Evolutionary conservation across 1,139 yeast genomes (phyloP).

Genomic region (Candida sp.): DNA sequence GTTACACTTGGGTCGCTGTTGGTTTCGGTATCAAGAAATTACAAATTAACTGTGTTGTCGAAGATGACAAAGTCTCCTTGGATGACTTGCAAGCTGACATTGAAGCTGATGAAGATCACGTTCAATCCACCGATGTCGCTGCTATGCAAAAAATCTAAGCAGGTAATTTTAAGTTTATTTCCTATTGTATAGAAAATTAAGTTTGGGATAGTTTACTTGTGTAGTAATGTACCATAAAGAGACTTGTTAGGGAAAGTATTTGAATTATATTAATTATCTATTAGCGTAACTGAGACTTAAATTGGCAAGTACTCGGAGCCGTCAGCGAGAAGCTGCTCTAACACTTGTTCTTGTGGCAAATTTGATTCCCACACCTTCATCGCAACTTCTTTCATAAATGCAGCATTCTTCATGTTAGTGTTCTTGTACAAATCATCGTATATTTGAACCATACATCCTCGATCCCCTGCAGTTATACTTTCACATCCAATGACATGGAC

Average conservation of each 20-base stretch:
- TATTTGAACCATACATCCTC: slow-evolving; percentile 20
- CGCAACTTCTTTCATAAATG: slow-evolving; percentile 35
- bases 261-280: too few relatives aligned
- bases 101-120: slow-evolving; percentile 98
- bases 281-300: too few relatives aligned
- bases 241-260: too few relatives aligned
- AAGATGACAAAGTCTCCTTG: slow-evolving; percentile 92
- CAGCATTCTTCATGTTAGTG: slow-evolving; percentile 50
- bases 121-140: slow-evolving; percentile 97
- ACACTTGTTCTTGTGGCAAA: slow-evolving; percentile 33
- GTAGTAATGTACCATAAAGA: slow-evolving; percentile 3
- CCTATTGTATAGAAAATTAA: slow-evolving; percentile 4
- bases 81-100: slow-evolving; percentile 82
- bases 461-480: slow-evolving; percentile 27
- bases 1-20: slow-evolving; percentile 91
- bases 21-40: slow-evolving; percentile 99
- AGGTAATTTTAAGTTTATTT: slow-evolving; percentile 1
- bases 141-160: slow-evolving; percentile 96
- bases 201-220: slow-evolving; percentile 1
- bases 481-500: slow-evolving; percentile 45
- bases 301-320: slow-evolving; percentile 50
- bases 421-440: slow-evolving; percentile 40
- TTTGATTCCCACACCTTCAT: slow-evolving; percentile 41
- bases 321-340: slow-evolving; percentile 42
- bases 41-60: slow-evolving; percentile 97